These are phyloP conservation scores for Puccinia polysora DNA, from an alignment of 1,284 basidiomycete genomes.

Conservation along the genomic window DNA sequence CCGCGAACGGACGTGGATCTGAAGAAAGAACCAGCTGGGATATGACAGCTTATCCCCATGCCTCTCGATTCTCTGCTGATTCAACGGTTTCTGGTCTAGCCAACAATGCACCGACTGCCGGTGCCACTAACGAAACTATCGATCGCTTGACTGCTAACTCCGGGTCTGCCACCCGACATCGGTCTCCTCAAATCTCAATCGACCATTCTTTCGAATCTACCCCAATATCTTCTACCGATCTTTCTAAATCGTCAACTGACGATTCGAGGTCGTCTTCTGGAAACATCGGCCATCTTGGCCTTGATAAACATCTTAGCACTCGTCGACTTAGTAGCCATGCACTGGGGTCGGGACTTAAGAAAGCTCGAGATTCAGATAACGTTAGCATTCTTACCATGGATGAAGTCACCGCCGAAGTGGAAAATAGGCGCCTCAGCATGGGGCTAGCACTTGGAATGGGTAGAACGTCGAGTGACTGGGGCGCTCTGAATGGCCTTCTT, in stretches of 20 bases:
- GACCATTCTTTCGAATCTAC: neutral
- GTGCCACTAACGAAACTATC: neutral
- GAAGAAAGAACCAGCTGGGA: conserved; percentile 28
- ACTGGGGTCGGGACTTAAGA: too few relatives aligned
- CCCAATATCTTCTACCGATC: neutral
- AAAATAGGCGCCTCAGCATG: conserved; percentile 66
- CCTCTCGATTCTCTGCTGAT: conserved; percentile 8
- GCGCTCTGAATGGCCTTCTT: conserved; percentile 49
- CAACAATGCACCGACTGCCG: neutral
- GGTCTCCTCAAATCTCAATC: conserved; percentile 4
- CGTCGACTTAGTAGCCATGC: too few relatives aligned
- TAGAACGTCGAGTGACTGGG: conserved; percentile 49
- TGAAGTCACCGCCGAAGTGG: conserved; percentile 94
- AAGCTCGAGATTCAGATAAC: conserved; percentile 79
- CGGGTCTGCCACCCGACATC: neutral
- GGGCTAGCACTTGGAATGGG: conserved; percentile 33
- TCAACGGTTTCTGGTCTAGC: neutral
- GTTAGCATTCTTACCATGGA: conserved; percentile 91
- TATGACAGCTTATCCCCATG: conserved; percentile 22
- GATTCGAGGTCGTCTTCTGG: neutral
- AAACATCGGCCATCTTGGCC: neutral
- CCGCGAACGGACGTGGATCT: neutral
- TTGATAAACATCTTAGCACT: neutral
- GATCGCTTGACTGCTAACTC: neutral
- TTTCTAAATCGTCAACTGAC: neutral